phyloP scores from a whole-genome alignment of 1,284 basidiomycete species.

The Papiliotrema flavescens region DNA sequence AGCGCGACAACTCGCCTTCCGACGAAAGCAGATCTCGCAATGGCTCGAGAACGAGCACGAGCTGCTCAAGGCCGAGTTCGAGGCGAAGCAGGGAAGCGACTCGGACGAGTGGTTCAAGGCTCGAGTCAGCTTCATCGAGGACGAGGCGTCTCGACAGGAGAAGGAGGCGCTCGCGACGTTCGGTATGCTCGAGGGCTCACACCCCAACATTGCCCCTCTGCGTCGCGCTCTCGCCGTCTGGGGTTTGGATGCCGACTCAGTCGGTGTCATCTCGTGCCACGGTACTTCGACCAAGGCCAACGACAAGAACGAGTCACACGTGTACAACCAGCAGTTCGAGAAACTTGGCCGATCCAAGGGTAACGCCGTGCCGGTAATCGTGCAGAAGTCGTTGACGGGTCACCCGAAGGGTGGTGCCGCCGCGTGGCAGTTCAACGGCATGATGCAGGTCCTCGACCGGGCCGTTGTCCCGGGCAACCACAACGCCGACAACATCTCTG shows the following conservation, averaged over 20 bases:
- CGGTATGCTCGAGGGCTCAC: conserved; percentile 88
- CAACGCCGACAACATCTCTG: conserved; percentile 93
- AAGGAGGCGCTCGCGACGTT: conserved; percentile 83
- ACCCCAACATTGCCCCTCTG: conserved; percentile 81
- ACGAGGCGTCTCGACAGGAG: conserved; percentile 84
- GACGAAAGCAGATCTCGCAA: conserved; percentile 84
- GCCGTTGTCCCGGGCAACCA: conserved; percentile 96
- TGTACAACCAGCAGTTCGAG: conserved; percentile 92
- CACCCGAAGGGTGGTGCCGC: conserved; percentile 97
- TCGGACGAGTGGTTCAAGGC: conserved; percentile 68
- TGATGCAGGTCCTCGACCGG: conserved; percentile 78
- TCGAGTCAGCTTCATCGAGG: conserved; percentile 77
- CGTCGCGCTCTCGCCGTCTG: conserved; percentile 93
- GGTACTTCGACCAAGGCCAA: conserved; percentile 96
- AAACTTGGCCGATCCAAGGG: conserved; percentile 82
- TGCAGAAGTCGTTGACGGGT: conserved; percentile 94
- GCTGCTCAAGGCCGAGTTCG: conserved; percentile 73
- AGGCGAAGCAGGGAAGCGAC: conserved; percentile 56
- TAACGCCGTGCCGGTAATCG: conserved; percentile 93
- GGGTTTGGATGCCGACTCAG: conserved; percentile 89
- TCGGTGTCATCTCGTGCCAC: conserved; percentile 56
- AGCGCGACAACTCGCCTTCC: conserved; percentile 85
- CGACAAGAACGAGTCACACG: conserved; percentile 96
- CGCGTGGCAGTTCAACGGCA: conserved; percentile 94
- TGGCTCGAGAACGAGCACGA: conserved; percentile 87